phyloP scores from a whole-genome alignment of 83 land plant genomes.

The Thuja plicata region DNA sequence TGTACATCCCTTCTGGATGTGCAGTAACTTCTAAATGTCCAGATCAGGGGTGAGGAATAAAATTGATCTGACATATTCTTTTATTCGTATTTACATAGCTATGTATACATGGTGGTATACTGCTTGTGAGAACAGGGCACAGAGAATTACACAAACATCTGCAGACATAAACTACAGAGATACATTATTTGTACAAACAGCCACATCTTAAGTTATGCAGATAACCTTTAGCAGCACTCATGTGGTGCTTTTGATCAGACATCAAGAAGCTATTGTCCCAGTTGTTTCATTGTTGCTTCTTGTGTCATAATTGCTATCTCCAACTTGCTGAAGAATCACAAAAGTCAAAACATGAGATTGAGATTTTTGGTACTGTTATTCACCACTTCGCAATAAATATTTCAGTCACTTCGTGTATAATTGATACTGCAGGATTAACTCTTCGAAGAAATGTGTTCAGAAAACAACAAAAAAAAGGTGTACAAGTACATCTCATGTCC shows the following conservation, averaged over 20 bases:
- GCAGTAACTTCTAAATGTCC: background rate
- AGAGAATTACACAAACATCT: background rate
- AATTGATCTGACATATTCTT: background rate
- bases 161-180: background rate
- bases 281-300: background rate
- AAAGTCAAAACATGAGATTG: background rate
- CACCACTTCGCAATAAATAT: background rate
- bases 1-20: background rate
- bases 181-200: background rate
- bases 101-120: constrained; percentile 1
- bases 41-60: background rate
- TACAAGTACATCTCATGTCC: background rate
- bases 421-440: background rate
- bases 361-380: background rate
- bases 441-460: background rate
- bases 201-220: constrained; percentile 4
- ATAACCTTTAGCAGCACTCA: background rate
- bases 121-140: background rate
- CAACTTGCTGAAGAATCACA: background rate
- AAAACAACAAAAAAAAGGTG: background rate
- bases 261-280: background rate
- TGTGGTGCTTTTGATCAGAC: background rate
- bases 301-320: background rate
- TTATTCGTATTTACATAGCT: background rate
- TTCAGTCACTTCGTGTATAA: background rate